Conservation (phyloP, 352 stramenopile species). For the Phytophthora kernoviae region DNA sequence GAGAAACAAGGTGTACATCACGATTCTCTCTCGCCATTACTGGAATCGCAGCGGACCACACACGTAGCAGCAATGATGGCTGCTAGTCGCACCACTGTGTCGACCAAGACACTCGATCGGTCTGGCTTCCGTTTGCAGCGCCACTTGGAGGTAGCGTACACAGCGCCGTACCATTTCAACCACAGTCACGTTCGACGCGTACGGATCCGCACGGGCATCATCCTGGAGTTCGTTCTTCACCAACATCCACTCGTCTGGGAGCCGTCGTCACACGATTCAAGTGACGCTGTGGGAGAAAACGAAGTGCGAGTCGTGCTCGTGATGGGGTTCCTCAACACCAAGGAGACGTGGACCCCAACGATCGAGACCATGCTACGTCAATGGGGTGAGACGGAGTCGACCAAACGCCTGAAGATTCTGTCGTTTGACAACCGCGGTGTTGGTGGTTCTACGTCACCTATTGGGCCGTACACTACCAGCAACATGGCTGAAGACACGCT, state of each 20-base stretch:
- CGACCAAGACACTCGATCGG: conserved; percentile 7
- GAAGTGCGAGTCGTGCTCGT: conserved; percentile 41
- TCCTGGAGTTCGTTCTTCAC: conserved; percentile 44
- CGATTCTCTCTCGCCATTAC: conserved; percentile 11
- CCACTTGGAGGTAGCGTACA: conserved; percentile 38
- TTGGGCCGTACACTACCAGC: conserved; percentile 43
- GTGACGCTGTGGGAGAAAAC: background rate
- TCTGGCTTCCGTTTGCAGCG: conserved; percentile 34
- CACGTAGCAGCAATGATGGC: conserved; percentile 8
- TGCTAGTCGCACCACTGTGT: conserved; percentile 19
- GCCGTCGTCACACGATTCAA: background rate
- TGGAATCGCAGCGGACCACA: conserved; percentile 2
- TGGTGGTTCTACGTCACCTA: conserved; percentile 40
- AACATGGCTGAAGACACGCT: conserved; percentile 50
- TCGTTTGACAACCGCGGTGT: conserved; percentile 56
- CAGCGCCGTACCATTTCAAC: conserved; percentile 38
- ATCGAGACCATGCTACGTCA: conserved; percentile 42
- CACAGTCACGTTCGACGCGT: conserved; percentile 26
- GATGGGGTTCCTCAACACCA: conserved; percentile 50
- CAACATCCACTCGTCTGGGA: conserved; percentile 26
- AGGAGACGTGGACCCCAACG: conserved; percentile 45
- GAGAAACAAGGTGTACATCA: background rate
- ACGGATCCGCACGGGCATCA: conserved; percentile 39
- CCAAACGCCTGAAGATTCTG: conserved; percentile 33
- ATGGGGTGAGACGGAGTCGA: conserved; percentile 18